A percentile compares a stretch with the other conserved stretches of the same genome.
phyloP scores from a whole-genome alignment of 495 filamentous ascomycete genomes.

The Rhizodiscina lignyota region DNA sequence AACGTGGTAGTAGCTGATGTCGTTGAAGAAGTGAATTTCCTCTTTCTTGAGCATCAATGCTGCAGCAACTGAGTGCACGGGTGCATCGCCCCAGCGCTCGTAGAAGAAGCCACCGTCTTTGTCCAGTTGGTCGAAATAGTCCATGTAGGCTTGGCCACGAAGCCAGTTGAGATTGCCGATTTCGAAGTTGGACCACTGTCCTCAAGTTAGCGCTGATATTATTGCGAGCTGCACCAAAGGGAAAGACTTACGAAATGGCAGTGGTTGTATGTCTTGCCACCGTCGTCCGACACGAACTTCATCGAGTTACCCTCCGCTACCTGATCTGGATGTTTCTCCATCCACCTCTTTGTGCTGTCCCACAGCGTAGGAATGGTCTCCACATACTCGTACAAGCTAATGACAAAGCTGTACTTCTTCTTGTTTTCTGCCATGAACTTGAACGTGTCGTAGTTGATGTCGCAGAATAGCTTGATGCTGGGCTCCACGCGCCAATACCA shows the following conservation, averaged over 20 bases:
- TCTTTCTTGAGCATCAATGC: conserved; percentile 73
- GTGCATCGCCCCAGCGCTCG: conserved; percentile 46
- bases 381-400: conserved; percentile 70
- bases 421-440: conserved; percentile 27
- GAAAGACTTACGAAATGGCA: conserved; percentile 74
- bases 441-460: conserved; percentile 30
- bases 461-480: conserved; percentile 28
- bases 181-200: conserved; percentile 41
- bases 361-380: conserved; percentile 94
- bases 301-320: conserved; percentile 72
- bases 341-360: conserved; percentile 86
- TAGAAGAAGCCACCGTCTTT: conserved; percentile 43
- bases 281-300: conserved; percentile 81
- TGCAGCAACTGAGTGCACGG: conserved; percentile 81
- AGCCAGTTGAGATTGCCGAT: conserved; percentile 45
- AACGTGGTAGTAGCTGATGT: conserved; percentile 97
- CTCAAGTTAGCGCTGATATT: too few relatives aligned
- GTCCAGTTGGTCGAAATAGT: conserved; percentile 42
- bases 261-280: conserved; percentile 72
- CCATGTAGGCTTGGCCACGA: conserved; percentile 34
- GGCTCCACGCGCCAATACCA: conserved; percentile 33
- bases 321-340: conserved; percentile 74
- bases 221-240: too few relatives aligned
- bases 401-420: conserved; percentile 27
- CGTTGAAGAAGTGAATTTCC: conserved; percentile 95